Evolutionary conservation across 331 rosid species (phyloP).

Genomic region (Malus hybrid): DNA sequence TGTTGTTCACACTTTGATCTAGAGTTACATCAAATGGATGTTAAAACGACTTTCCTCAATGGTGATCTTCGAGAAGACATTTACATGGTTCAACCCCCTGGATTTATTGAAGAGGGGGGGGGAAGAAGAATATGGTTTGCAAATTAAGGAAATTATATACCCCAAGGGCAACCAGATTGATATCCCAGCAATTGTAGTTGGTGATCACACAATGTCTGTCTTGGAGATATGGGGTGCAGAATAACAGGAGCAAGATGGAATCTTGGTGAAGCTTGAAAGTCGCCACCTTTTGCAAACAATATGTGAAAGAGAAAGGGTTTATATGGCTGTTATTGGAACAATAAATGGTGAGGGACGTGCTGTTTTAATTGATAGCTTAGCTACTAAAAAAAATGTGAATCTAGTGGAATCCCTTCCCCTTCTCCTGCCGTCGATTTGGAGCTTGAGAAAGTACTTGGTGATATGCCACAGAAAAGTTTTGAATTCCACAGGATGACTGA

Average conservation of each 20-base stretch:
- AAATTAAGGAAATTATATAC: constrained; percentile 69
- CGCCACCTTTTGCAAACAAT: constrained; percentile 51
- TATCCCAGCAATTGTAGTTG: constrained; percentile 70
- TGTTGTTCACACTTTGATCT: too few species aligned
- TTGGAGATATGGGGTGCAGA: constrained; percentile 96
- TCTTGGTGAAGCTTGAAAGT: constrained; percentile 83
- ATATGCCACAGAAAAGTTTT: constrained; percentile 85
- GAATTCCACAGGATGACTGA: constrained; percentile 46
- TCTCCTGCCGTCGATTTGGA: constrained; percentile 84
- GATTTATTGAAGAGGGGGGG: too few species aligned
- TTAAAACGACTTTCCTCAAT: too few species aligned
- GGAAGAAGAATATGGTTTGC: too few species aligned
- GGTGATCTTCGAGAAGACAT: too few species aligned
- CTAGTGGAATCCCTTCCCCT: constrained; percentile 59
- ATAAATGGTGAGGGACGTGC: constrained; percentile 70
- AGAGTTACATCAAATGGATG: too few species aligned
- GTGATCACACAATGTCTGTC: constrained; percentile 88
- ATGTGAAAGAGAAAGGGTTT: constrained; percentile 72
- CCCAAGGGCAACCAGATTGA: constrained; percentile 85
- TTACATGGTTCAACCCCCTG: too few species aligned
- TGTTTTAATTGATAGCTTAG: constrained; percentile 62
- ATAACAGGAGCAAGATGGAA: constrained; percentile 90
- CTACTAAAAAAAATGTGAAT: constrained; percentile 35
- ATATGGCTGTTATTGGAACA: constrained; percentile 86
- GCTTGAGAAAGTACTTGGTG: constrained; percentile 90